A percentile compares a stretch with the other conserved stretches of the same genome.
These are phyloP conservation scores for Stenocarpella maydis DNA, from an alignment of 2,329 filamentous ascomycete species.

Conservation along the genomic window DNA sequence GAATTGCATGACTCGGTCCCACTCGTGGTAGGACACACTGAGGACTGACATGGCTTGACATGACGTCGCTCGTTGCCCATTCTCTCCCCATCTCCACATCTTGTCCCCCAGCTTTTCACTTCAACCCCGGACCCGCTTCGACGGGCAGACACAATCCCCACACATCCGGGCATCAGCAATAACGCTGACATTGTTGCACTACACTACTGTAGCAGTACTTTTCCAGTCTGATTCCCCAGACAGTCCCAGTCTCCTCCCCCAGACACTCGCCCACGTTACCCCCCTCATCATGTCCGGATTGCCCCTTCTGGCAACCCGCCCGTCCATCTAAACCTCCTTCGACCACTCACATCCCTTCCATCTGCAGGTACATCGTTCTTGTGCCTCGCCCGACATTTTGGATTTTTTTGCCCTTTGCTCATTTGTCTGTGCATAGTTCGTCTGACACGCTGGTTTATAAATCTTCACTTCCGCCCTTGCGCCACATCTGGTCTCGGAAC, in stretches of 20 bases:
- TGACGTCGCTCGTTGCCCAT: constrained; percentile 13
- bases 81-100: background rate
- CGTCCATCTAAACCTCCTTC: background rate
- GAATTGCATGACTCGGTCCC: background rate
- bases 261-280: background rate
- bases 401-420: background rate
- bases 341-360: constrained; percentile 7
- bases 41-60: background rate
- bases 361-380: background rate
- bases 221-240: background rate
- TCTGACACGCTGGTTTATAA: constrained; percentile 14
- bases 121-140: background rate
- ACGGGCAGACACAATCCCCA: background rate
- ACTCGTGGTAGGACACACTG: background rate
- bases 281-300: background rate
- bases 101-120: constrained; percentile 8
- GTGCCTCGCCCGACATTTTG: constrained; percentile 22
- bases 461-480: constrained; percentile 9
- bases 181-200: background rate
- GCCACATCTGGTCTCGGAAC: background rate
- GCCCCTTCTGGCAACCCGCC: background rate
- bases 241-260: background rate
- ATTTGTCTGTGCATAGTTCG: background rate
- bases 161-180: constrained; percentile 11
- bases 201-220: background rate